Evolutionary conservation across 208 protist species (phyloP).

Genomic region (Trypanosoma brucei): DNA sequence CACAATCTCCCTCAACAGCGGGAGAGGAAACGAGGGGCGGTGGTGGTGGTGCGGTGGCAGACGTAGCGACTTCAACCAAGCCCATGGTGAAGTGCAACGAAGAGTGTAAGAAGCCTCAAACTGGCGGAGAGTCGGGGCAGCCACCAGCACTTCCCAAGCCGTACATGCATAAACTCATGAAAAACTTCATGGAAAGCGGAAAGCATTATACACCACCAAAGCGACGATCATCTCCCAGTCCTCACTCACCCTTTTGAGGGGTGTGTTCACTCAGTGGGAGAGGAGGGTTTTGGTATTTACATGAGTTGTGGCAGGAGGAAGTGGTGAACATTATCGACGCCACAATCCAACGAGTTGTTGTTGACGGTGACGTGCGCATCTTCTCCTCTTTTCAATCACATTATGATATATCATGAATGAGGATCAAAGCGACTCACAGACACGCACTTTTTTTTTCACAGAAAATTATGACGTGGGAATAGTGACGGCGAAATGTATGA

Average conservation of each 20-base stretch:
- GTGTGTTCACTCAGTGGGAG: not conserved
- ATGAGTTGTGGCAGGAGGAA: no score
- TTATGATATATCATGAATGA: no score
- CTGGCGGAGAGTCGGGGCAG: not conserved
- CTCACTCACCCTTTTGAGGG: conserved; percentile 20
- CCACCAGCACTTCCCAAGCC: conserved; percentile 18
- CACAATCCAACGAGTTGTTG: no score
- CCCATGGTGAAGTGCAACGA: not conserved
- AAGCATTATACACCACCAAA: conserved; percentile 33
- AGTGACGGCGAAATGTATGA: no score
- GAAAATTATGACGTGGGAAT: no score
- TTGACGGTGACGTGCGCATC: no score
- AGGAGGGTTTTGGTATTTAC: no score
- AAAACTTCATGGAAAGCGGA: conserved; percentile 39
- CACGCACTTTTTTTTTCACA: no score
- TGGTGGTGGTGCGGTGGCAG: conserved; percentile 15
- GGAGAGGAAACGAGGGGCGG: not conserved
- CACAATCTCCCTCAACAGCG: conserved; percentile 1
- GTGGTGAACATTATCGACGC: no score
- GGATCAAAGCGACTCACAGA: no score
- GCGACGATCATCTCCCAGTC: conserved; percentile 15
- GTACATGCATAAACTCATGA: conserved; percentile 57
- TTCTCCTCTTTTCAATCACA: no score
- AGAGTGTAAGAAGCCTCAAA: not conserved
- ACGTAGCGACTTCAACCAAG: no score